Evolutionary conservation across 257 asterid genomes (phyloP), one percentile per base, ranked within the genome.

Genomic region (Striga asiatica): DNA sequence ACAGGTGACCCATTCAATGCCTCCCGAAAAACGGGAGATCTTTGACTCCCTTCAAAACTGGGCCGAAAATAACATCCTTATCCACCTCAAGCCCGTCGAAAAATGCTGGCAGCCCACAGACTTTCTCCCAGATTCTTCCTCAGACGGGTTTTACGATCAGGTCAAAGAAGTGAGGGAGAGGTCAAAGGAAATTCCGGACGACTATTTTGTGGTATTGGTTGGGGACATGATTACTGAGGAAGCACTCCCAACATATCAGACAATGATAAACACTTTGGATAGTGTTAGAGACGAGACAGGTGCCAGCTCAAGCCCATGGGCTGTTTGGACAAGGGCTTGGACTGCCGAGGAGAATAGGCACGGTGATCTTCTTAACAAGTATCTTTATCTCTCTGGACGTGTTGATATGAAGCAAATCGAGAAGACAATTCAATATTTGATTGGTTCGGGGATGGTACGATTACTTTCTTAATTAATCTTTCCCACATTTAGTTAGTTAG

Each of bases 331-430:
- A 1, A 68, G 91, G 58, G 87, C 91, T 8, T 84, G 89, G 87
- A 78, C 87, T 0, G 85, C 94, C 3, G 87, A 84, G 74, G 89
- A 81, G 61, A 81, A 84, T 63, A 72, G 94, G 76, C 94, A 83
- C 11, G 89, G 94, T 7, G 88, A 82, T 65, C 83, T 79, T 60
- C 85, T 79, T 53, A 80, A 83, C 55, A 78, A 70, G 23, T 80
- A 80, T 54, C 81, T 83, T 8, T 82, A 79, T 56, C 93, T 82
- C 49, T 70, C 85, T 6, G 85, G 88, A 19, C 78, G 93, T 21
- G 88, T 82, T 7, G 88, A 82, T 72, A 82, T 82, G 85, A 73
- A 50, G 75, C 85, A 77, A 66, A 65, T 77, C 31, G 83, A 82
- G 34, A 79, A 69, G 50, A 79, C 93, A 1, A 75, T 49, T 14